A percentile compares a stretch with the other conserved stretches of the same genome.
Conservation (phyloP, 257 asterid genomes). For the Salvia miltiorrhiza region DNA sequence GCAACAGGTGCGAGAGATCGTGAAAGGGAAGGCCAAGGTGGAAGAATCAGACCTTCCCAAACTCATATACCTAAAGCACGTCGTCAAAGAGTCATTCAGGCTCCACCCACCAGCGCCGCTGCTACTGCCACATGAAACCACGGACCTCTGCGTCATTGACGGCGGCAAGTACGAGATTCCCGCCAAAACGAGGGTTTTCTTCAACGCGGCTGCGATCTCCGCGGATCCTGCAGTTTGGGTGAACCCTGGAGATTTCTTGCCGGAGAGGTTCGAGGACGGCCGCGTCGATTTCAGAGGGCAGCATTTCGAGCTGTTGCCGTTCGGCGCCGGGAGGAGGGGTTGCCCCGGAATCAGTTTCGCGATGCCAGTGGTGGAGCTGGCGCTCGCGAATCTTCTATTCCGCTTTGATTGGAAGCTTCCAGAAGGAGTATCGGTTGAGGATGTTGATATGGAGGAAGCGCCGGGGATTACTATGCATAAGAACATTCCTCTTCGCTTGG, state of each 20-base stretch:
- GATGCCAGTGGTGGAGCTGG: conserved; percentile 37
- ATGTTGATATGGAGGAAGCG: conserved; percentile 49
- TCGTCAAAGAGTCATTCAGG: conserved; percentile 32
- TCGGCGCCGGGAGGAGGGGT: conserved; percentile 50
- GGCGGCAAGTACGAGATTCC: conserved; percentile 28
- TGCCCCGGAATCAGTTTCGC: conserved; percentile 53
- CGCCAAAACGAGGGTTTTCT: conserved; percentile 29
- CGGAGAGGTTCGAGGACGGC: conserved; percentile 38
- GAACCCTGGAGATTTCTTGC: conserved; percentile 31
- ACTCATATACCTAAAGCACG: conserved; percentile 29
- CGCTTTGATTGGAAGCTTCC: conserved; percentile 46
- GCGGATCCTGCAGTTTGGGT: conserved; percentile 34
- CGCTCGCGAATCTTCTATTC: conserved; percentile 42
- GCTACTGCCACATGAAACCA: conserved; percentile 33
- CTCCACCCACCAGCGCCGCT: conserved; percentile 40
- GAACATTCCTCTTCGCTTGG: conserved; percentile 39
- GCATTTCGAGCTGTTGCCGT: conserved; percentile 43
- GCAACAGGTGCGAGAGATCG: conserved; percentile 19
- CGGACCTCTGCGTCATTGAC: conserved; percentile 15
- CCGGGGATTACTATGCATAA: conserved; percentile 41
- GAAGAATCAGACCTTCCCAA: conserved; percentile 27
- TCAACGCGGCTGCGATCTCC: conserved; percentile 32
- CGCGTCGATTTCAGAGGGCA: conserved; percentile 36
- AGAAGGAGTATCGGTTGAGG: conserved; percentile 19
- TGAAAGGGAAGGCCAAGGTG: conserved; percentile 14